Percentiles rank a stretch among this genome's conserved stretches.
Conservation (phyloP, 345 rosid species). For the Moricandia moricandioides region DNA sequence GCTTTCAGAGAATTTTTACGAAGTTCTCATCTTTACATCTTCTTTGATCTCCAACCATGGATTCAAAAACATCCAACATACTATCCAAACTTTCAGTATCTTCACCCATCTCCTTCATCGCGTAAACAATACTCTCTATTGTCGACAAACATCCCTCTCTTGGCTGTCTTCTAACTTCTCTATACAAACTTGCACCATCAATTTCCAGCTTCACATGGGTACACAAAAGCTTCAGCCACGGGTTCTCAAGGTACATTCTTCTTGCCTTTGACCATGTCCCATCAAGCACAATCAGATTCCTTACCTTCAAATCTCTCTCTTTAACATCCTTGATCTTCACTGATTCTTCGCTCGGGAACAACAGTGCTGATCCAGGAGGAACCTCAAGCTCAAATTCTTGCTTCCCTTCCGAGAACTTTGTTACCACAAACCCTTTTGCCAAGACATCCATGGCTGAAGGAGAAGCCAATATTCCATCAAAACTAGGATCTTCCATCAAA, state of each 20-base stretch:
- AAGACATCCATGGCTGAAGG: conserved; percentile 41
- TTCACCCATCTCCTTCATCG: conserved; percentile 59
- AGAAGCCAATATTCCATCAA: conserved; percentile 48
- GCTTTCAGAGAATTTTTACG: conserved; percentile 24
- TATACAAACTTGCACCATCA: conserved; percentile 56
- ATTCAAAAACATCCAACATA: conserved; percentile 68
- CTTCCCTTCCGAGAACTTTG: conserved; percentile 47
- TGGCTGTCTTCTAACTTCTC: conserved; percentile 76
- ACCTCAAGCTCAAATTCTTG: conserved; percentile 57
- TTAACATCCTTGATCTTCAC: conserved; percentile 46
- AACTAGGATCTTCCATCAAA: conserved; percentile 34
- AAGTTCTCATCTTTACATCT: conserved; percentile 57
- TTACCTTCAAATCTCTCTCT: conserved; percentile 44
- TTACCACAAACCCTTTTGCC: conserved; percentile 63
- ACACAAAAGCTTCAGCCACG: conserved; percentile 75
- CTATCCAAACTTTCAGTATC: conserved; percentile 48
- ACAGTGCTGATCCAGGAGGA: conserved; percentile 59
- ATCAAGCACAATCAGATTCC: conserved; percentile 76
- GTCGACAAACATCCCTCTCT: conserved; percentile 74
- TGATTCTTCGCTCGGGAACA: conserved; percentile 63
- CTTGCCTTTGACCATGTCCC: conserved; percentile 89
- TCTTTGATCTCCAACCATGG: conserved; percentile 81
- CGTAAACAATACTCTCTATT: conserved; percentile 73
- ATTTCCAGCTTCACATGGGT: conserved; percentile 70
- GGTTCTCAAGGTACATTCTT: conserved; percentile 75